These are phyloP conservation scores for Hortaea werneckii DNA, from an alignment of 2,329 filamentous ascomycete genomes.

Conservation along the genomic window DNA sequence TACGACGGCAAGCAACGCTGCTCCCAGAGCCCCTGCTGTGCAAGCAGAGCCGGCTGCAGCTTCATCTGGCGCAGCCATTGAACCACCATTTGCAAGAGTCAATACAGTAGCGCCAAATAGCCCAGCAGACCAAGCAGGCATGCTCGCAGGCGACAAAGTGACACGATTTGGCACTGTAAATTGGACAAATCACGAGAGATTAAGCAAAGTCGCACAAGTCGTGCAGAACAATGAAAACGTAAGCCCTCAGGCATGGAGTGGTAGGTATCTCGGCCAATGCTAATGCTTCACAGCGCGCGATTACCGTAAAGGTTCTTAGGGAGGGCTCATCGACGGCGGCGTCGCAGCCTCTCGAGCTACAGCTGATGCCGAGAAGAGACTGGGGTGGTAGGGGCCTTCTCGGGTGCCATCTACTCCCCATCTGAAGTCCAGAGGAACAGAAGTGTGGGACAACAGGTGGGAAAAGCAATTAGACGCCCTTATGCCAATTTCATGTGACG, in stretches of 20 bases:
- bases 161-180: slow-evolving; percentile 78
- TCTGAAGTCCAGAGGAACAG: slow-evolving; percentile 48
- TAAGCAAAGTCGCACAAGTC: slow-evolving; percentile 77
- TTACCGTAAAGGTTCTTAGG: slow-evolving; percentile 59
- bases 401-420: slow-evolving; percentile 78
- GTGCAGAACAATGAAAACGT: slow-evolving; percentile 86
- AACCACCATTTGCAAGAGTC: slow-evolving; percentile 74
- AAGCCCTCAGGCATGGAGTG: too few relatives aligned
- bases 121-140: slow-evolving; percentile 71
- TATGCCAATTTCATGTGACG: too few relatives aligned
- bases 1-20: background rate
- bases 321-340: slow-evolving; percentile 51
- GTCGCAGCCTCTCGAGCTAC: slow-evolving; percentile 52
- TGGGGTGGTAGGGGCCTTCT: slow-evolving; percentile 88
- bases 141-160: slow-evolving; percentile 71
- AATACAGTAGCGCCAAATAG: slow-evolving; percentile 70
- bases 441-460: too few relatives aligned
- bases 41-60: background rate
- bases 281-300: slow-evolving; percentile 45
- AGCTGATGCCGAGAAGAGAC: slow-evolving; percentile 62
- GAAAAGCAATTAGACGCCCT: too few relatives aligned
- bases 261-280: too few relatives aligned
- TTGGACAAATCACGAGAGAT: slow-evolving; percentile 71
- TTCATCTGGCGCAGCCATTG: slow-evolving; percentile 25
- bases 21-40: background rate